A percentile compares a stretch with the other conserved stretches of the same genome.
Conservation (phyloP, 2,329 filamentous ascomycete species). For the Ophiostoma perfectum region DNA sequence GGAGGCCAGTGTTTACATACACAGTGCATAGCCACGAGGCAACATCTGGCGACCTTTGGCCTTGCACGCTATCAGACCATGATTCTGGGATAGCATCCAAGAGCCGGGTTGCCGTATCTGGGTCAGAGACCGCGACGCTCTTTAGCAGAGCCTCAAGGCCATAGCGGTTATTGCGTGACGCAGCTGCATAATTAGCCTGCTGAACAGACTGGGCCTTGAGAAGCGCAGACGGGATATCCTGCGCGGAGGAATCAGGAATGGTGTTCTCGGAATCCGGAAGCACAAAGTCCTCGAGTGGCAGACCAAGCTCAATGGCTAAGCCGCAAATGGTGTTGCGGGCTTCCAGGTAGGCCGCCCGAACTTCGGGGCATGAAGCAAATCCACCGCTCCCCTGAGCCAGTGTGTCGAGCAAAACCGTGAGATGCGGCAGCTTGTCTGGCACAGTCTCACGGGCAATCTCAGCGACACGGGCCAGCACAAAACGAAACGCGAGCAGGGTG, state of each 20-base stretch:
- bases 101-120: slow-evolving; percentile 39
- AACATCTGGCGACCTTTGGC: slow-evolving; percentile 26
- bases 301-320: slow-evolving; percentile 15
- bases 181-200: slow-evolving; percentile 36
- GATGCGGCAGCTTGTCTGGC: slow-evolving; percentile 23
- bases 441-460: slow-evolving; percentile 43
- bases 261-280: background rate
- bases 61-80: slow-evolving; percentile 26
- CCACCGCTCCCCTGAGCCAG: slow-evolving; percentile 21
- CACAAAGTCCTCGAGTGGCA: background rate
- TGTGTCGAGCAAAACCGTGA: slow-evolving; percentile 19
- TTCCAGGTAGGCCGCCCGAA: slow-evolving; percentile 44
- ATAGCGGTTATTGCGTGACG: slow-evolving; percentile 22
- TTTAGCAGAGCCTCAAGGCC: slow-evolving; percentile 34
- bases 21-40: slow-evolving; percentile 37
- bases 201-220: slow-evolving; percentile 38
- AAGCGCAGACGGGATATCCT: slow-evolving; percentile 31
- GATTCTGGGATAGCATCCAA: slow-evolving; percentile 37
- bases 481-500: slow-evolving; percentile 50
- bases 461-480: slow-evolving; percentile 44
- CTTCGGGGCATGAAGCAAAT: slow-evolving; percentile 34
- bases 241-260: background rate
- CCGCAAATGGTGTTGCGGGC: slow-evolving; percentile 40
- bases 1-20: slow-evolving; percentile 40
- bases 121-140: slow-evolving; percentile 36